Evolutionary conservation across 2,329 filamentous ascomycete genomes (phyloP), one percentile per base, ranked within the genome.

Genomic region (Trichoderma aggressivum): DNA sequence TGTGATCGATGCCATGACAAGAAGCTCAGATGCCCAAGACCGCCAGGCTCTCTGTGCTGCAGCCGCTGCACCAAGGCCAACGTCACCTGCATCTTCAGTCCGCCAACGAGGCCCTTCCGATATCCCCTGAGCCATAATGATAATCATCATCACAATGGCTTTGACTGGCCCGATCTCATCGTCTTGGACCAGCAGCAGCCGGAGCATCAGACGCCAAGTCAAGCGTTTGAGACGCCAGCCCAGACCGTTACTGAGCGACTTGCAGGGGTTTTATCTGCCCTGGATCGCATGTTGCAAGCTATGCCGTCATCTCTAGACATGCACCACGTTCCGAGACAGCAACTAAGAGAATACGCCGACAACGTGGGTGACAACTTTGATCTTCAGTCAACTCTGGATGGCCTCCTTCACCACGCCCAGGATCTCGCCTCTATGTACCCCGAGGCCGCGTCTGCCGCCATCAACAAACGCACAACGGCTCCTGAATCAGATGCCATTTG

Each of bases 1-100:
- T 84, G 82, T 72, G 82, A 84, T 75, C 77, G 84, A 53, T 86
- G 84, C 53, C 84, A 86, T 72, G 78, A 79, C 21, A 84, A 86
- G 50, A 86, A 86, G 75, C 77, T 85, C 14, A 80, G 80, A 75
- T 86, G 84, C 64, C 81, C 82, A 6, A 84, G 83, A 67, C 77
- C 79, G 32, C 71, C 78, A 0, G 80, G 80, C 0, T 78, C 78
- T 32, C 70, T 76, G 7, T 75, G 75, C 12, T 86, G 84, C 73
- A 77, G 78, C 10, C 80, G 84, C 34, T 86, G 84, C 72, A 73
- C 77, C 26, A 85, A 82, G 73, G 83, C 83, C 26, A 77, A 78
- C 34, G 77, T 79, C 2, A 58, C 76, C 7, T 86, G 84, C 71
- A 70, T 82, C 58, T 86, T 84, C 74, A 86, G 83, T 43, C 83